Base-by-base conservation (phyloP, 2,329 filamentous ascomycete species). In the Esteya vermicola region DNA sequence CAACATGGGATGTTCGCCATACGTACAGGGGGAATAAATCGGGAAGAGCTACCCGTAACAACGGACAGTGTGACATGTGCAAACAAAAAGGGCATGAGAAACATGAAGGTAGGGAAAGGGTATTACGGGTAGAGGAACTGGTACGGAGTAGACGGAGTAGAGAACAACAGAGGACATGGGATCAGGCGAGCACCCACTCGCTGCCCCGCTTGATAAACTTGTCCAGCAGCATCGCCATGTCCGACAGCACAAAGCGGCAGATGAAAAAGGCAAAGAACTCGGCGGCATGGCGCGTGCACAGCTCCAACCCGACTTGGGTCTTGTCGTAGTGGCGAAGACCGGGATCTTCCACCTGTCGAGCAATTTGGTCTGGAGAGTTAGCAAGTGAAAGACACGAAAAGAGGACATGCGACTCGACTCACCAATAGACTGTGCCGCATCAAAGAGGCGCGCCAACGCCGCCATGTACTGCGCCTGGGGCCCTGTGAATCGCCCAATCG, bases 211-310 rank as follows among this genome's bases (percentile, higher is more conserved):
- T 98, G 57, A 98, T 80, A 54, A 91, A 96, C 57, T 96, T 98
- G 58, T 98, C 91, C 50, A 98, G 67, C 64, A 98, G 68, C 55
- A 91, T 58, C 30, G 78, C 72, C 45, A 98, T 63, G 57, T 98
- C 91, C 4, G 78, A 70, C 45, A 98, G 65, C n/a, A 88, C 86
- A 56, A 98, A 98, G 16, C 91, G 81, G 59, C 89, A 95, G 22
- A 98, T 72, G 57, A 91, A 96, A 59, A 98, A 95, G 14, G 81
- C 88, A 57, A 98, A 98, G 60, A 98, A 98, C 60, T 98, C 91
- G 26, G 89, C 85, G 8, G 89, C 91, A 57, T 95, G 89, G 31
- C 89, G 76, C 27, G 86, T 86, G 56, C 85, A 91, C 31, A 98
- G 72, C 61, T 98, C 91, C 26, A 98, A 73, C 9, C 91, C 91